These are phyloP conservation scores for Penicillium pancosmium DNA, from an alignment of 495 filamentous ascomycete genomes.

Conservation along the genomic window DNA sequence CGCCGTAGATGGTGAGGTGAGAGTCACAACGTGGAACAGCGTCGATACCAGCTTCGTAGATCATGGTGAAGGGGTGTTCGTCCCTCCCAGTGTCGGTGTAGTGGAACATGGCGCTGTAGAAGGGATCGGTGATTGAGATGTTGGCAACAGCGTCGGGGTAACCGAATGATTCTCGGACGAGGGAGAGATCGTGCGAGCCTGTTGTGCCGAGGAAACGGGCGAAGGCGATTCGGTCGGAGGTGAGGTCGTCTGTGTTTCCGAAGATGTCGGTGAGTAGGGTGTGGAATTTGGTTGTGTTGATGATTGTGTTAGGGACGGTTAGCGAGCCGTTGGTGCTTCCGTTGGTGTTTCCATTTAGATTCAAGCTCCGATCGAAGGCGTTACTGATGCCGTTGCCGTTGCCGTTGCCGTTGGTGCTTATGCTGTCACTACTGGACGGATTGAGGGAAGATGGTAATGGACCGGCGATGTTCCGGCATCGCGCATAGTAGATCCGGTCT, in stretches of 20 bases:
- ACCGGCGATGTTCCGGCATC: slow-evolving; percentile 57
- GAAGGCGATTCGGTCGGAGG: slow-evolving; percentile 33
- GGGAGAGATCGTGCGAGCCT: slow-evolving; percentile 57
- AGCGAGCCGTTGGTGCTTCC: not conserved
- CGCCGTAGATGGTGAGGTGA: slow-evolving; percentile 55
- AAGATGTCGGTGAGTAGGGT: slow-evolving; percentile 36
- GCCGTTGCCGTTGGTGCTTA: not conserved
- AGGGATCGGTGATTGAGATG: slow-evolving; percentile 45
- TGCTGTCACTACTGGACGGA: not conserved
- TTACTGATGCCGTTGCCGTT: slow-evolving; percentile 1
- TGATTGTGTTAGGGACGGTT: not conserved
- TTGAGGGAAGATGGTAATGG: slow-evolving; percentile 22
- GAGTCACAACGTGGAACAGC: slow-evolving; percentile 58
- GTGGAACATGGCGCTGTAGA: slow-evolving; percentile 52
- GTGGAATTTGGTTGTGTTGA: slow-evolving; percentile 13
- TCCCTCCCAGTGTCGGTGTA: slow-evolving; percentile 27
- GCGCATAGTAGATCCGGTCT: slow-evolving; percentile 54
- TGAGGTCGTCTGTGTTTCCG: slow-evolving; percentile 33
- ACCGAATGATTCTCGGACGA: slow-evolving; percentile 60
- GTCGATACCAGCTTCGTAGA: slow-evolving; percentile 60
- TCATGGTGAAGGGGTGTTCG: slow-evolving; percentile 47
- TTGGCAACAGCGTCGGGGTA: slow-evolving; percentile 47
- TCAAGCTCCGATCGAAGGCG: not conserved
- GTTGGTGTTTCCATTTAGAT: not conserved
- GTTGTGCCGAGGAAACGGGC: slow-evolving; percentile 50